Evolutionary conservation across 768 basidiomycete genomes (phyloP).

Genomic region (Pseudohyphozyma bogoriensis): DNA sequence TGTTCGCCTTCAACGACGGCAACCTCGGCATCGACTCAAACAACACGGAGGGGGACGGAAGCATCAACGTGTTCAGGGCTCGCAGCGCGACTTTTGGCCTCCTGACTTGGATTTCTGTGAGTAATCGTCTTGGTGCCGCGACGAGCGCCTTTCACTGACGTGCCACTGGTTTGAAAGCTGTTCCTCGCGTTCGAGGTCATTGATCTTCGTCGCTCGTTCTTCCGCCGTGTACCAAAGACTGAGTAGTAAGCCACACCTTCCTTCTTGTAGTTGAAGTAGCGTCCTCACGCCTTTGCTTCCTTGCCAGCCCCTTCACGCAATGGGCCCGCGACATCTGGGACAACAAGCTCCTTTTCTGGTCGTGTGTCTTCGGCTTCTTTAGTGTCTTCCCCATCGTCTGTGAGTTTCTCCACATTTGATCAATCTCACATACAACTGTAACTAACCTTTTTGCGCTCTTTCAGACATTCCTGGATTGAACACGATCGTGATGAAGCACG

Average conservation of each 20-base stretch:
- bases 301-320: slow-evolving; percentile 10
- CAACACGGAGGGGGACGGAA: slow-evolving; percentile 35
- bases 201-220: slow-evolving; percentile 32
- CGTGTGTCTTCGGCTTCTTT: slow-evolving; percentile 30
- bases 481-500: slow-evolving; percentile 38
- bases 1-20: slow-evolving; percentile 35
- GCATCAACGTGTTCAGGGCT: slow-evolving; percentile 40
- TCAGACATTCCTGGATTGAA: slow-evolving; percentile 33
- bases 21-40: slow-evolving; percentile 32
- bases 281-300: not conserved
- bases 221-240: slow-evolving; percentile 31
- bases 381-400: not conserved
- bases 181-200: slow-evolving; percentile 33
- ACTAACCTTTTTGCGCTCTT: not conserved
- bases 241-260: not conserved
- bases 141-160: no score
- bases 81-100: slow-evolving; percentile 37
- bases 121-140: no score
- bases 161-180: slow-evolving; percentile 26
- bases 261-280: not conserved
- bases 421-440: not conserved
- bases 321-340: slow-evolving; percentile 17
- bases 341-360: slow-evolving; percentile 25
- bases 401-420: no score
- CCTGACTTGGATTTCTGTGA: no score